These are phyloP conservation scores for Aspergillus tubingensis DNA, from an alignment of 2,329 filamentous ascomycete genomes.

Conservation along the genomic window DNA sequence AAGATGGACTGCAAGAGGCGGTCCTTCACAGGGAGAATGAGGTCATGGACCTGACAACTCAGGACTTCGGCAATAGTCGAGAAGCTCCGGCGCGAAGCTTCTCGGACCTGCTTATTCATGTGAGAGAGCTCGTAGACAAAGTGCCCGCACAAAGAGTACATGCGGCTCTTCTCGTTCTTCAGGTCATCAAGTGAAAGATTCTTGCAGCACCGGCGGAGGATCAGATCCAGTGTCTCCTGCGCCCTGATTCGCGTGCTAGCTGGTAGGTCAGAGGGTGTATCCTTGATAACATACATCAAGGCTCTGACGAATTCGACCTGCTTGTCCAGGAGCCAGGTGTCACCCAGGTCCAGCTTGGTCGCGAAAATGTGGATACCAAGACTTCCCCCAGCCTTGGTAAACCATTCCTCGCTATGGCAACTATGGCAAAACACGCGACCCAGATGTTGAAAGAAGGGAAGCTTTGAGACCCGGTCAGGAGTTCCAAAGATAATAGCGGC, in stretches of 20 bases:
- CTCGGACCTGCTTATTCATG: constrained; percentile 92
- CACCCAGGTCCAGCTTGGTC: constrained; percentile 80
- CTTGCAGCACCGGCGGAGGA: constrained; percentile 77
- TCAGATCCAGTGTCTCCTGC: constrained; percentile 76
- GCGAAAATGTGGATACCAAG: constrained; percentile 86
- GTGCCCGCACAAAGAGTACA: constrained; percentile 77
- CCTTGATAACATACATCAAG: constrained; percentile 97
- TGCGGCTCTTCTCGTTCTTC: constrained; percentile 64
- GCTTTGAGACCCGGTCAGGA: constrained; percentile 67
- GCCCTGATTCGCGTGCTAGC: constrained; percentile 83
- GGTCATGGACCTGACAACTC: constrained; percentile 77
- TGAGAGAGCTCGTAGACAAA: constrained; percentile 88
- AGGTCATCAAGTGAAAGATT: constrained; percentile 78
- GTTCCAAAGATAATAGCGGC: constrained; percentile 78
- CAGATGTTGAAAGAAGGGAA: constrained; percentile 83
- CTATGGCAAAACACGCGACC: constrained; percentile 86
- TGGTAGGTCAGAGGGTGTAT: constrained; percentile 91
- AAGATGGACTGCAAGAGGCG: constrained; percentile 88
- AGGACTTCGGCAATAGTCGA: constrained; percentile 78
- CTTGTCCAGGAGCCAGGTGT: constrained; percentile 77
- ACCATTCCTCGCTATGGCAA: constrained; percentile 98
- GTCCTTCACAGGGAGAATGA: constrained; percentile 88
- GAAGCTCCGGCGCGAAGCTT: constrained; percentile 79
- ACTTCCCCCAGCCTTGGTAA: constrained; percentile 90
- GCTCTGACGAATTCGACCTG: constrained; percentile 87